phyloP scores from a whole-genome alignment of 164 flowering plant genomes.

The Amborella trichopoda region DNA sequence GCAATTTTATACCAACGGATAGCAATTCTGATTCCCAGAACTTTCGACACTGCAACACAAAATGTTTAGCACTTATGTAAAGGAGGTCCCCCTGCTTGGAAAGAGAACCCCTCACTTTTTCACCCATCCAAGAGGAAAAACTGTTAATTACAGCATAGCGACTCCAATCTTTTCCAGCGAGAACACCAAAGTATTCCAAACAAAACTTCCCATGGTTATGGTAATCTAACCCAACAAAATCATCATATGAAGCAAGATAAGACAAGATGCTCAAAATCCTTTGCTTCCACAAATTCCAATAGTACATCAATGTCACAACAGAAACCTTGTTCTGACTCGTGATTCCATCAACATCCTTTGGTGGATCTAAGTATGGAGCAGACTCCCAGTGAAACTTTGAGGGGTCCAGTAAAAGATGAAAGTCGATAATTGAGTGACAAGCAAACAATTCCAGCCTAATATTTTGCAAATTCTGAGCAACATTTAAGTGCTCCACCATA shows the following conservation, averaged over 20 bases:
- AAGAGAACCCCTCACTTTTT: slow-evolving; percentile 8
- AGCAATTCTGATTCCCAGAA: slow-evolving; percentile 29
- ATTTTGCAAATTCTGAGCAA: slow-evolving; percentile 18
- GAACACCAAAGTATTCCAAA: slow-evolving; percentile 43
- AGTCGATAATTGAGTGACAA: slow-evolving; percentile 38
- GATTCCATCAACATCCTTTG: slow-evolving; percentile 8
- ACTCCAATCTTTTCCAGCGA: slow-evolving; percentile 11
- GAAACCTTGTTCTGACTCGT: slow-evolving; percentile 18
- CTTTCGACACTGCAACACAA: slow-evolving; percentile 17
- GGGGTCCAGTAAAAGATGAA: slow-evolving; percentile 16
- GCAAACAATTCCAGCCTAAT: slow-evolving; percentile 28
- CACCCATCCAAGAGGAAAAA: slow-evolving; percentile 39
- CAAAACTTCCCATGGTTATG: slow-evolving; percentile 23
- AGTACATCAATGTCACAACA: slow-evolving; percentile 28
- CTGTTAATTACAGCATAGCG: slow-evolving; percentile 20
- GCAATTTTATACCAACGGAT: slow-evolving; percentile 23
- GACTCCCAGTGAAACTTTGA: slow-evolving; percentile 28
- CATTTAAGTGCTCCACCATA: slow-evolving; percentile 12
- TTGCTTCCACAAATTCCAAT: slow-evolving; percentile 43
- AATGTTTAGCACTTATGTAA: slow-evolving; percentile 19
- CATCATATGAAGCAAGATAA: slow-evolving; percentile 17
- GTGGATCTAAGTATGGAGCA: slow-evolving; percentile 14
- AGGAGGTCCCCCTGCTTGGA: slow-evolving; percentile 11
- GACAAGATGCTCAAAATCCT: slow-evolving; percentile 15
- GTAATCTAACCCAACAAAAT: slow-evolving; percentile 7